Conservation (phyloP, 2,329 filamentous ascomycete genomes). For the Chrysosporium keratinophilum region DNA sequence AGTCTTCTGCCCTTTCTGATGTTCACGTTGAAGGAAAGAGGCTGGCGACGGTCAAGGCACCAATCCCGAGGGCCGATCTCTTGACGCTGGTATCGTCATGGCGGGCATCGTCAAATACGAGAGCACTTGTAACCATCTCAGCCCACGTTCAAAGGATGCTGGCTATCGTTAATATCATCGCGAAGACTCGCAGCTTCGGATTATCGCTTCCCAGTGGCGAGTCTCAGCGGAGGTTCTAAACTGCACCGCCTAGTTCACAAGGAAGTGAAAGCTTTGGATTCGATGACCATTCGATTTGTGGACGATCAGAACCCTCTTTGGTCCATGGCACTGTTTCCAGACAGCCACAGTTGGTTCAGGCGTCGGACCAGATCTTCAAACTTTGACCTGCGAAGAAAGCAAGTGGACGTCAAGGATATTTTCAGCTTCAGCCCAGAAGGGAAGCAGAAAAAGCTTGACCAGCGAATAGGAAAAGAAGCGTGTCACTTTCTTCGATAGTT, state of each 20-base stretch:
- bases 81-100: neutral
- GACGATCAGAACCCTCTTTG: neutral
- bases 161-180: neutral
- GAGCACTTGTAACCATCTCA: neutral
- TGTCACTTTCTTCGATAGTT: no score
- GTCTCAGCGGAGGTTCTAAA: neutral
- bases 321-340: neutral
- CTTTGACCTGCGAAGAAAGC: no score
- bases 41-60: neutral
- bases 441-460: no score
- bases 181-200: no score
- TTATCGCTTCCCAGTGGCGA: neutral
- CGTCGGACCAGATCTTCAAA: no score
- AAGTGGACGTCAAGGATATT: neutral
- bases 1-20: neutral
- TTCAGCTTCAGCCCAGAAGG: neutral
- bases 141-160: neutral
- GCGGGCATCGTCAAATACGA: neutral
- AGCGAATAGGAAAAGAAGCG: no score
- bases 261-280: neutral
- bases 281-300: neutral
- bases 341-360: neutral
- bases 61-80: neutral
- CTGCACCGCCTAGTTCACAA: neutral
- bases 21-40: neutral